Evolutionary conservation across 805 yeast species (phyloP).

Genomic region (Candida michaelii): DNA sequence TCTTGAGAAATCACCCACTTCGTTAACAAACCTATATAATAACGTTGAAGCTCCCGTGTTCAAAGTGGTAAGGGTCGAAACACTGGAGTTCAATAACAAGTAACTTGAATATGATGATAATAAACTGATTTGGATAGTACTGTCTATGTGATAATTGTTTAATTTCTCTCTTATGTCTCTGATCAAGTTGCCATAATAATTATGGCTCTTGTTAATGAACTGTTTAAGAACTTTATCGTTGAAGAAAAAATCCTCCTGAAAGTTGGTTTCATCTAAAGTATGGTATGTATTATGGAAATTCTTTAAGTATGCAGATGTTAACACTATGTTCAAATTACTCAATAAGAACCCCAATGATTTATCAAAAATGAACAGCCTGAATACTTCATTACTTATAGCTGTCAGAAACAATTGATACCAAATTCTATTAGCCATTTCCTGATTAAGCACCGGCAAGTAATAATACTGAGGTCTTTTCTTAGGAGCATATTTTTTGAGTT

Average conservation of each 20-base stretch:
- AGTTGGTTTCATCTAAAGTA: conserved; percentile 6
- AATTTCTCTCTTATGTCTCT: conserved; percentile 33
- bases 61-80: conserved; percentile 33
- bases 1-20: conserved; percentile 14
- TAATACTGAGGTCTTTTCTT: conserved; percentile 5
- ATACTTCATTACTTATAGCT: conserved; percentile 6
- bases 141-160: conserved; percentile 30
- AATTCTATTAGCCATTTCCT: conserved; percentile 13
- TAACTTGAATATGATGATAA: conserved; percentile 37
- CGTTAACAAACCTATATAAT: conserved; percentile 24
- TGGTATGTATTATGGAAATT: conserved; percentile 18
- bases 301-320: conserved; percentile 16
- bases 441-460: conserved; percentile 12
- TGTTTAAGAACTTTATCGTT: conserved; percentile 27
- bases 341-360: conserved; percentile 29
- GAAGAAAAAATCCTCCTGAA: conserved; percentile 20
- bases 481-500: neutral
- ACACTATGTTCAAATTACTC: conserved; percentile 13
- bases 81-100: conserved; percentile 31
- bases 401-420: conserved; percentile 34
- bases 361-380: conserved; percentile 38
- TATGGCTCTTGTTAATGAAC: conserved; percentile 32
- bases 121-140: conserved; percentile 34
- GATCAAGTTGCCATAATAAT: conserved; percentile 36
- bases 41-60: conserved; percentile 35